phyloP scores from a whole-genome alignment of 1,284 basidiomycete genomes.

The Cryptococcus sp. region DNA sequence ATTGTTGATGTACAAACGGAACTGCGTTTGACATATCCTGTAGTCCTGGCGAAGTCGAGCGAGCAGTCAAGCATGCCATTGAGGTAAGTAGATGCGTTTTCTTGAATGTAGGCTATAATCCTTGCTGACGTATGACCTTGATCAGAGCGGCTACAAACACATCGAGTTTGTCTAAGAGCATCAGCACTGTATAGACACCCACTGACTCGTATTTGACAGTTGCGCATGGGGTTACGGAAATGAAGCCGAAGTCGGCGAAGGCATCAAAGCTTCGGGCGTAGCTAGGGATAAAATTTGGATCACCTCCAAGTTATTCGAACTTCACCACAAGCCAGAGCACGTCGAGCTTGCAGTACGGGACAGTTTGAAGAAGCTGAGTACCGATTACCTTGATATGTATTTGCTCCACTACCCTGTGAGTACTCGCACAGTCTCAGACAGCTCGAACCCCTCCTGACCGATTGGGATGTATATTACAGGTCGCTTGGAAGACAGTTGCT shows the following conservation, averaged over 20 bases:
- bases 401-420: slow-evolving; percentile 60
- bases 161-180: slow-evolving; percentile 51
- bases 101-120: too few species aligned
- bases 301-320: slow-evolving; percentile 70
- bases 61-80: slow-evolving; percentile 49
- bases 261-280: slow-evolving; percentile 63
- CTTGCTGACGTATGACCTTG: background rate
- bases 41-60: slow-evolving; percentile 1
- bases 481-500: slow-evolving; percentile 2
- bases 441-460: background rate
- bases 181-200: slow-evolving; percentile 50
- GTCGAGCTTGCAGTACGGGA: slow-evolving; percentile 71
- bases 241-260: slow-evolving; percentile 82
- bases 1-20: background rate
- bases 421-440: background rate
- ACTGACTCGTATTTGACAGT: slow-evolving; percentile 59
- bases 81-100: too few species aligned
- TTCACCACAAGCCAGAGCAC: slow-evolving; percentile 60
- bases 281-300: slow-evolving; percentile 68
- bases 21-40: background rate
- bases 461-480: background rate
- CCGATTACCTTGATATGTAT: slow-evolving; percentile 76
- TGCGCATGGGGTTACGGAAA: slow-evolving; percentile 62
- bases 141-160: slow-evolving; percentile 42
- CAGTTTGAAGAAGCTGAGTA: slow-evolving; percentile 68